phyloP scores from a whole-genome alignment of 805 yeast species.

The Yamadazyma paraphyllophila region DNA sequence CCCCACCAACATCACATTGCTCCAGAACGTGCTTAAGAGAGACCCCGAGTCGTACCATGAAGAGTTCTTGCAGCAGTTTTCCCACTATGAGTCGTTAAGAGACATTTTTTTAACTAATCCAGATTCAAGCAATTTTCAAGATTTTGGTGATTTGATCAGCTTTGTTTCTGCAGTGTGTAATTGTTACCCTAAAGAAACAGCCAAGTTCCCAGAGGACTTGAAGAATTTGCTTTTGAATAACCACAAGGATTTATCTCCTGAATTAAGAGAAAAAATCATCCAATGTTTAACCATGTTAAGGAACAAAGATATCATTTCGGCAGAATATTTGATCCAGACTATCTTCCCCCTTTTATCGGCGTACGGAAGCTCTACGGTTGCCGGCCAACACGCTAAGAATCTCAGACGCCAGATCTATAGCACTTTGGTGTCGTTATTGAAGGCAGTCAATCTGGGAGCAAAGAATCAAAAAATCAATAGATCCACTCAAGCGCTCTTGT shows the following conservation, averaged over 20 bases:
- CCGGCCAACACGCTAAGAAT: conserved; percentile 70
- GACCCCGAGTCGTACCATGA: conserved; percentile 94
- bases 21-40: conserved; percentile 89
- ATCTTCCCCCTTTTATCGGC: conserved; percentile 81
- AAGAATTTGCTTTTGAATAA: conserved; percentile 65
- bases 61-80: conserved; percentile 88
- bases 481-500: conserved; percentile 87
- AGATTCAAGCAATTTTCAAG: conserved; percentile 46
- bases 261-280: conserved; percentile 85
- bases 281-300: conserved; percentile 87
- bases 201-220: conserved; percentile 78
- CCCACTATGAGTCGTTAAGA: conserved; percentile 87
- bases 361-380: conserved; percentile 44
- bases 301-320: conserved; percentile 73
- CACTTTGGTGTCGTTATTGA: conserved; percentile 73
- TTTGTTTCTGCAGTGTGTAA: conserved; percentile 89
- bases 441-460: conserved; percentile 81
- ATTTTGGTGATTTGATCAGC: conserved; percentile 79
- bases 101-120: conserved; percentile 83
- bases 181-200: conserved; percentile 88
- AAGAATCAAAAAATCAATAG: conserved; percentile 87
- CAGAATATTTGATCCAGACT: conserved; percentile 81
- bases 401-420: conserved; percentile 80
- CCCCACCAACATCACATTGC: conserved; percentile 86
- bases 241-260: conserved; percentile 81